Evolutionary conservation across 2,329 filamentous ascomycete species (phyloP), one percentile per base, ranked within the genome.

Genomic region (Trichoderma aggressivum): DNA sequence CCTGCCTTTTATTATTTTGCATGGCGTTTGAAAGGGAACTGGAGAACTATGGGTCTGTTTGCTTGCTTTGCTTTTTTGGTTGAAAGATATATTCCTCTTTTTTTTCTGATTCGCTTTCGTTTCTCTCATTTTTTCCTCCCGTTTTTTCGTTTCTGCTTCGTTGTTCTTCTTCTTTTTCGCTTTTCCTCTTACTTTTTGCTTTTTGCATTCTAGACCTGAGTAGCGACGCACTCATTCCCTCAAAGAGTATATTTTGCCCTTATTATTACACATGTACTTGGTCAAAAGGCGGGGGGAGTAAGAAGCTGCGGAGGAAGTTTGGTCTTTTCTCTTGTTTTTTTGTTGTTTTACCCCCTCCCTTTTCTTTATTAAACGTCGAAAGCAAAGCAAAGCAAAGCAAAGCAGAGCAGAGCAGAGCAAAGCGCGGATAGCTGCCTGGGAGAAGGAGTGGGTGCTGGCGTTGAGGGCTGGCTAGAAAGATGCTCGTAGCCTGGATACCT

Each of bases 11-110:
- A 78, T 14, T 59, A 18, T 59, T 79, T 79, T 77, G 77, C 77
- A 76, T 75, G 79, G 77, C 79, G 80, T 80, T 80, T 74, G 76
- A 74, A 74, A 77, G 74, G 68, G 67, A 65, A 69, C 36, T 28
- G 72, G 72, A 74, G 71, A 72, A 74, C 73, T 24, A 39, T 64
- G 73, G 50, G 63, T n/a, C 28, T 74, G 74, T 72, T 72, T 75
- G 71, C 34, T 73, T 76, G 74, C 72, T 65, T 74, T 73, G 63
- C 47, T 53, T 53, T 50, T 75, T 70, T 47, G 26, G 61, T 53
- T 60, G 56, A 55, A 68, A 73, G 71, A 74, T 71, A 50, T 50
- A 50, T 50, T 50, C 73, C 74, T 75, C 73, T 74, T 75, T 74
- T 74, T 72, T 72, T 39, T 63, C 72, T 43, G 24, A 39, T 58